phyloP scores from a whole-genome alignment of 176 grass and related monocot species.

The Aegilops bicornis region DNA sequence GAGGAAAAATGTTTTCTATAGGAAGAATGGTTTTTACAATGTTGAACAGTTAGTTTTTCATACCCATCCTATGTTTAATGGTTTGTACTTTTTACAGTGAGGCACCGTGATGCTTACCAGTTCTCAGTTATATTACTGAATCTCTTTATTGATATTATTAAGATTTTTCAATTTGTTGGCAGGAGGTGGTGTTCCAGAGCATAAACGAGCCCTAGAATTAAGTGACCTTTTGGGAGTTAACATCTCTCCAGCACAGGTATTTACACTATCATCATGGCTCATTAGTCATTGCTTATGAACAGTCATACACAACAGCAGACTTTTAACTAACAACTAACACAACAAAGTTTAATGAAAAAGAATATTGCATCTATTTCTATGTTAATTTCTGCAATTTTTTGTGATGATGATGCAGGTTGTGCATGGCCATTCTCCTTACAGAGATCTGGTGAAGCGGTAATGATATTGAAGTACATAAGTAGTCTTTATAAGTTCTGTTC shows the following conservation, averaged over 20 bases:
- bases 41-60: background rate
- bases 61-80: background rate
- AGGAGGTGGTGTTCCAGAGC: slow-evolving; percentile 92
- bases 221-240: slow-evolving; percentile 83
- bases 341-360: background rate
- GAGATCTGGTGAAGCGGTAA: slow-evolving; percentile 78
- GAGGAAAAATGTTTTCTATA: background rate
- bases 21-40: slow-evolving; percentile 5
- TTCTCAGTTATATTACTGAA: background rate
- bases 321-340: slow-evolving; percentile 19
- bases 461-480: slow-evolving; percentile 22
- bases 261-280: background rate
- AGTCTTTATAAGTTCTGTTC: slow-evolving; percentile 25
- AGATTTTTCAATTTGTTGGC: slow-evolving; percentile 23
- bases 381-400: background rate
- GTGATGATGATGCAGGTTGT: slow-evolving; percentile 58
- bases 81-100: slow-evolving; percentile 10
- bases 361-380: background rate
- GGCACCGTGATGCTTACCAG: background rate
- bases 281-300: no score
- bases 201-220: slow-evolving; percentile 71
- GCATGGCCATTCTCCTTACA: slow-evolving; percentile 84
- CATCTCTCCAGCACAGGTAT: slow-evolving; percentile 81
- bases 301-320: background rate
- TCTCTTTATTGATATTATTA: slow-evolving; percentile 1